Evolutionary conservation across 78 protist species (phyloP).

Genomic region (Cyanophora paradoxa): DNA sequence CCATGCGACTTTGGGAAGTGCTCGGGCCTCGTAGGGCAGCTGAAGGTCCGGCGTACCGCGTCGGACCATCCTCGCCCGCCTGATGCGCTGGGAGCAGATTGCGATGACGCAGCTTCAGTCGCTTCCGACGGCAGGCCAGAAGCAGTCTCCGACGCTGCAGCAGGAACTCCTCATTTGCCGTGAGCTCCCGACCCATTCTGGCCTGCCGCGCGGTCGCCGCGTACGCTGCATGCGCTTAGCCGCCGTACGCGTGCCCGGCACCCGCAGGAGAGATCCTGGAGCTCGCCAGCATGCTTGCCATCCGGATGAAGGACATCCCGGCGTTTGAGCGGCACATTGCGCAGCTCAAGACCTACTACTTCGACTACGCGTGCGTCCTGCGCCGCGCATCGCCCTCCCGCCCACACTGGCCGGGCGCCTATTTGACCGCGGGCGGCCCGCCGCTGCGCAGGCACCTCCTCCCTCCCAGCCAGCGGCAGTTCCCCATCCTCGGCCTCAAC

Average conservation of each 20-base stretch:
- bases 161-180: slow-evolving; percentile 7
- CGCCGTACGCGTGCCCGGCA: no score
- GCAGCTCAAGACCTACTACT: slow-evolving; percentile 47
- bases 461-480: no score
- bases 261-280: slow-evolving; percentile 26
- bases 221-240: no score
- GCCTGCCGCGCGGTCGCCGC: not conserved
- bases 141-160: not conserved
- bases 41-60: not conserved
- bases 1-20: not conserved
- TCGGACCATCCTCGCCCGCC: no score
- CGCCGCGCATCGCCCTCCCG: no score
- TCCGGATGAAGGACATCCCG: slow-evolving; percentile 10
- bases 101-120: not conserved
- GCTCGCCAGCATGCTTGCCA: slow-evolving; percentile 11
- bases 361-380: not conserved
- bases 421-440: no score
- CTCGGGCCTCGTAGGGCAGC: not conserved
- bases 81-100: no score
- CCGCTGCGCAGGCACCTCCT: no score
- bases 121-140: not conserved
- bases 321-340: slow-evolving; percentile 46
- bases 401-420: no score
- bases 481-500: slow-evolving; percentile 48
- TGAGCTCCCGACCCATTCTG: not conserved